phyloP scores from a whole-genome alignment of 2,329 filamentous ascomycete genomes.

The Sporothrix pallida region DNA sequence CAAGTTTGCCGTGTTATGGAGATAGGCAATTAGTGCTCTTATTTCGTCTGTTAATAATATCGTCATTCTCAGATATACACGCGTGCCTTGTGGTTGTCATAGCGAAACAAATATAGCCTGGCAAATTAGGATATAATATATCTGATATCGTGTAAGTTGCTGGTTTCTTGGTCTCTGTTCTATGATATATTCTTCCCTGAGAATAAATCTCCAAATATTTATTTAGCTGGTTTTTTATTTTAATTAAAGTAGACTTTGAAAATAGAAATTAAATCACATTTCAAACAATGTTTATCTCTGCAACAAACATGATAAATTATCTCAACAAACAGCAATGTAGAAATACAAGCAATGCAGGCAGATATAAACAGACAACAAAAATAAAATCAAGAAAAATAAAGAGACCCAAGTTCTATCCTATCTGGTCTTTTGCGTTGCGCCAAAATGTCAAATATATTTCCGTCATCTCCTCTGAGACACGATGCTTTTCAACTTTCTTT shows the following conservation, averaged over 20 bases:
- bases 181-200: no score
- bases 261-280: no score
- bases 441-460: background rate
- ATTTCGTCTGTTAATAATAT: background rate
- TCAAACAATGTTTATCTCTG: no score
- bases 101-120: no score
- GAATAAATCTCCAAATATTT: no score
- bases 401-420: constrained; percentile 27
- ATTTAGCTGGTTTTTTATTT: no score
- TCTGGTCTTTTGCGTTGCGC: constrained; percentile 28
- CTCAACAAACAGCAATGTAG: background rate
- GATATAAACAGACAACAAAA: background rate
- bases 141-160: no score
- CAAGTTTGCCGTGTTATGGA: background rate
- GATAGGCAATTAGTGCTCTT: background rate
- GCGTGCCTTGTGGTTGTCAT: no score
- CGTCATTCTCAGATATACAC: background rate
- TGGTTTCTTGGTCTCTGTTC: no score
- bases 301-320: background rate
- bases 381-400: background rate
- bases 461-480: constrained; percentile 12
- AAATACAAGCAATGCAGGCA: background rate
- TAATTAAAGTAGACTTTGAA: no score
- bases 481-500: background rate
- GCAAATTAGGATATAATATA: no score